Evolutionary conservation across 202 grass and related monocot genomes (phyloP).

Genomic region (Panicum hallii): DNA sequence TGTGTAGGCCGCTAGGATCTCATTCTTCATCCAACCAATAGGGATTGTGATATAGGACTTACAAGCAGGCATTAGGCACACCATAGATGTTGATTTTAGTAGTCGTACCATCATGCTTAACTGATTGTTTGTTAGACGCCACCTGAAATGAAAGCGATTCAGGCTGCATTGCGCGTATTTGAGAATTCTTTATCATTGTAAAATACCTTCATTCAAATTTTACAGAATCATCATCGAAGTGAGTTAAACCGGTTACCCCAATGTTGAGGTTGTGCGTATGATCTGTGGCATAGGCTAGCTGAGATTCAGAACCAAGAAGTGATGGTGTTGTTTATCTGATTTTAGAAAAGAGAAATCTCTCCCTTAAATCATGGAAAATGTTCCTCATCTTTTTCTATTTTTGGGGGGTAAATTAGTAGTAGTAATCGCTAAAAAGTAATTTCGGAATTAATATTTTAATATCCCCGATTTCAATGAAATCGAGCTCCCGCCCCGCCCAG

Average conservation of each 20-base stretch:
- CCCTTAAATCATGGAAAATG: no score
- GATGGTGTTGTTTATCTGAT: background rate
- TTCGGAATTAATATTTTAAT: no score
- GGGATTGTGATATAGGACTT: slow-evolving; percentile 56
- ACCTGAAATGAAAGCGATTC: slow-evolving; percentile 49
- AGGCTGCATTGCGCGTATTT: slow-evolving; percentile 48
- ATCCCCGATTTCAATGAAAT: no score
- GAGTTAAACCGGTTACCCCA: slow-evolving; percentile 15
- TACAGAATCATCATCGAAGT: slow-evolving; percentile 38
- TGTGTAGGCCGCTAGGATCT: slow-evolving; percentile 40
- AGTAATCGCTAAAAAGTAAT: no score
- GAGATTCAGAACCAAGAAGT: background rate
- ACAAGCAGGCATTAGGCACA: slow-evolving; percentile 56
- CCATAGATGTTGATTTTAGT: slow-evolving; percentile 55
- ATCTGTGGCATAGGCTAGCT: background rate
- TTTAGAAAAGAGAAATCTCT: no score
- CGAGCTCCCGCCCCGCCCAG: no score
- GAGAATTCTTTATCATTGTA: slow-evolving; percentile 39
- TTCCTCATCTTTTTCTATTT: no score
- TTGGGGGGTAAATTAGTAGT: no score
- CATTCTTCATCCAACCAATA: slow-evolving; percentile 51
- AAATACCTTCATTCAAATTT: slow-evolving; percentile 59
- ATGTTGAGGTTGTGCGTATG: background rate
- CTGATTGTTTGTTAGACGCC: slow-evolving; percentile 55
- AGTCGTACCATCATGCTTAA: slow-evolving; percentile 41